Base-by-base conservation (phyloP, 768 basidiomycete species). In the Pleurotus djamor region DNA sequence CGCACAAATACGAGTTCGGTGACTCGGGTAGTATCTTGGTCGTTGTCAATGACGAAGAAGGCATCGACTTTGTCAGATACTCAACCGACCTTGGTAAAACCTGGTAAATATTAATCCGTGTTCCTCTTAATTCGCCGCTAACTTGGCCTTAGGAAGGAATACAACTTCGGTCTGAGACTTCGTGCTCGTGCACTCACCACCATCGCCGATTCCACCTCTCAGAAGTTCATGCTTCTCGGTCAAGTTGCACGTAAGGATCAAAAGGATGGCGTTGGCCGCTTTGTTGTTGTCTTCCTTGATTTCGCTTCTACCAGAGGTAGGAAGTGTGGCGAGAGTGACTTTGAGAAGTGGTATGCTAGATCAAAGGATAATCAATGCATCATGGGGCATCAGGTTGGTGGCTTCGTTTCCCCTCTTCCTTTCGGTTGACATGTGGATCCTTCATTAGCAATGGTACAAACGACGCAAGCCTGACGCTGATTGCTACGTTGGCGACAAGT, bases 1-100 rank as follows among this genome's bases (percentile, higher is more conserved):
- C 96, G 0, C 88, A 93, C 69, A 94, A 95, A 73, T 98, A 98
- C 67, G 96, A 98, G 74, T 96, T 98, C 69, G 97, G 97, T 4
- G 97, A 97, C 67, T 81, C 82, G 66, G 97, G 83, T 0, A 90
- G 89, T 66, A 83, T 98, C 32, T 65, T 91, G 35, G 84, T 98
- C 9, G 76, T 88, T 28, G 84, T 94, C 3, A 88, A 96, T 64
- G 94, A 99, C 64, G 96, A 98, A 67, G 87, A 91, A 38, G 68
- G 74, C 21, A 88, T 87, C 3, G 84, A 89, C 61, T 75, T 74
- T 12, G 74, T 97, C 16, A 76, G 76, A 44, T 98, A 96, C 69
- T 93, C 92, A 5, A 82, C 86, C 33, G 89, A 99, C 69, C 79
- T 91, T 28, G 96, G 97, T 5, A 76, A 79, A 59, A 86, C 79